Conservation (phyloP, 306 rosid genomes). For the Begonia peltatifolia region DNA sequence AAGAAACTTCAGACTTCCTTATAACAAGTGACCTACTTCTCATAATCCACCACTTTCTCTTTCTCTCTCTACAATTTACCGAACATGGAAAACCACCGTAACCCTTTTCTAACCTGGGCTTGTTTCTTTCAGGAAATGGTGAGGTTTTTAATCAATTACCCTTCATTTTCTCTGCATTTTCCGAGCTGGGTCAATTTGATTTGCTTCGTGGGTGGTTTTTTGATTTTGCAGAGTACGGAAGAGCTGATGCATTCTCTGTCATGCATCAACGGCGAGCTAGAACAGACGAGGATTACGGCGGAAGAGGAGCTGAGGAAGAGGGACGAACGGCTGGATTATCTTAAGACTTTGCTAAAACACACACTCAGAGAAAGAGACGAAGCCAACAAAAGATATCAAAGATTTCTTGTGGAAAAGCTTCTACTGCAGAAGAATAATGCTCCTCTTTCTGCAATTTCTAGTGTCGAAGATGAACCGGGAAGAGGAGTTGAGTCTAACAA, state of each 20-base stretch:
- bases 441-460: slow-evolving; percentile 72
- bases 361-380: slow-evolving; percentile 64
- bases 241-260: slow-evolving; percentile 51
- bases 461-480: slow-evolving; percentile 81
- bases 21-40: background rate
- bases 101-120: slow-evolving; percentile 48
- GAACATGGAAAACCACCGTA: slow-evolving; percentile 52
- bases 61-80: background rate
- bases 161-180: background rate
- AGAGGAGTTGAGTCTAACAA: slow-evolving; percentile 63
- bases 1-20: background rate
- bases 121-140: slow-evolving; percentile 77
- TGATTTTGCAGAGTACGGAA: slow-evolving; percentile 42
- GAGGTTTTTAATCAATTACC: slow-evolving; percentile 3
- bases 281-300: slow-evolving; percentile 47
- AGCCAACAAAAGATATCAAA: slow-evolving; percentile 49
- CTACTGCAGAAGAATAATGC: slow-evolving; percentile 23
- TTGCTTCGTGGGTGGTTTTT: too few relatives aligned
- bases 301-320: slow-evolving; percentile 72
- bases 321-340: slow-evolving; percentile 43
- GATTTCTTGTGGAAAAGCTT: slow-evolving; percentile 43
- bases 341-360: slow-evolving; percentile 42
- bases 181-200: too few relatives aligned
- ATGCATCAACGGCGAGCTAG: slow-evolving; percentile 58
- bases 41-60: slow-evolving; percentile 10